Evolutionary conservation across 169 alveolate species (phyloP), one percentile per base, ranked within the genome.

Genomic region (Haemoproteus tartakovskyi): DNA sequence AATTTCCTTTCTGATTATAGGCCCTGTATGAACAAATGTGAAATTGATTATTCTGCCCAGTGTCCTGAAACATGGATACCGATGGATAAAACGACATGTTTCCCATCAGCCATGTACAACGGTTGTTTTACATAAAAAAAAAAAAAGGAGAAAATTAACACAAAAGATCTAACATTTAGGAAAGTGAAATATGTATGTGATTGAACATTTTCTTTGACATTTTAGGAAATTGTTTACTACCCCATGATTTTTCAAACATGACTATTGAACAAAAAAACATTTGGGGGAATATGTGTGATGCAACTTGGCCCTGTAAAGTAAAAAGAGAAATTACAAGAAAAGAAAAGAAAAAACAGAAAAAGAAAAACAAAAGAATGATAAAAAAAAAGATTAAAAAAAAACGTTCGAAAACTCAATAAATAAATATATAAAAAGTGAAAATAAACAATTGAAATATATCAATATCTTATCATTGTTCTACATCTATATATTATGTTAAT

Each of bases 281-380:
- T 0, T 67, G 82, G 82, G 43, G 82, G 24, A 67, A 67, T 50
- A 67, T 52, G 11, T 67, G 82, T 45, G 57, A 22, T 21, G 29
- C 70, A n/a, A 19, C 30, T 2, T 67, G 82, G 82, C 82, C 82
- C 24, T 67, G 82, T 60, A 67, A 52, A 33, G 82, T 67, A 38
- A 67, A 12, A 52, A 12, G 6, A n/a, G 41, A 18, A 46, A 16
- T 16, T 11, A 12, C 14, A 3, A 16, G 1, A 12, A 1, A 16
- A 22, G 37, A 16, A 61, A 24, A 29, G 40, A 22, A 51, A 11
- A 62, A 14, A 45, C 5, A 30, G 2, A 21, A 18, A 47, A n/a
- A n/a, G n/a, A n/a, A n/a, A n/a, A n/a, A n/a, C n/a, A n/a, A n/a
- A n/a, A n/a, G n/a, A n/a, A n/a, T n/a, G n/a, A n/a, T n/a, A n/a